Conservation (phyloP, 1,284 basidiomycete species). For the Hemileia vastatrix region DNA sequence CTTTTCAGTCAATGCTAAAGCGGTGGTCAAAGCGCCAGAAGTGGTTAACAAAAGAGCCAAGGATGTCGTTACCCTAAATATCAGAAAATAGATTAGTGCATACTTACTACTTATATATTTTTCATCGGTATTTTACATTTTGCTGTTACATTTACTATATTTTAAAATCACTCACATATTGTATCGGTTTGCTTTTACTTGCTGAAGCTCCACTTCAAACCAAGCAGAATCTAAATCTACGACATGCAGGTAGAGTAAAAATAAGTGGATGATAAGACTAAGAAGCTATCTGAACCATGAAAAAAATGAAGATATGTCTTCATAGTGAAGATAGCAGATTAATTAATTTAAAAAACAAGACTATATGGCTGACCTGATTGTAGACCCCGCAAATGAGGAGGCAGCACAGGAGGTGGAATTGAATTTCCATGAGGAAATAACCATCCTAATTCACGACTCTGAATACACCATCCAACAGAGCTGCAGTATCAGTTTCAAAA, state of each 20-base stretch:
- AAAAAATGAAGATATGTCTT: too few species aligned
- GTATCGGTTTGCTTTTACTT: constrained; percentile 15
- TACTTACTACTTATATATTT: too few species aligned
- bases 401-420: constrained; percentile 17
- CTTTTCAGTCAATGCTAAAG: constrained; percentile 12
- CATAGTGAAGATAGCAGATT: too few species aligned
- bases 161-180: constrained; percentile 14
- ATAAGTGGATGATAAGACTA: too few species aligned
- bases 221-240: constrained; percentile 24
- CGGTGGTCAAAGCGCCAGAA: constrained; percentile 19
- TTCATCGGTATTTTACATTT: too few species aligned
- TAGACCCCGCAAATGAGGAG: constrained; percentile 11
- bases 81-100: neutral
- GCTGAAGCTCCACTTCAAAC: constrained; percentile 19
- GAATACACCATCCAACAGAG: too few species aligned
- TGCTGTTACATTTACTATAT: too few species aligned
- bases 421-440: constrained; percentile 10
- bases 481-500: too few species aligned
- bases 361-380: constrained; percentile 12
- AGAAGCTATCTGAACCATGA: too few species aligned
- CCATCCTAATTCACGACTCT: constrained; percentile 22
- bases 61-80: constrained; percentile 3
- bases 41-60: constrained; percentile 18
- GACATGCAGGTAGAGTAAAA: too few species aligned
- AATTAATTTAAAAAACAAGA: neutral